phyloP scores from a whole-genome alignment of 179 eudicot species.

The Beta lomatogona region DNA sequence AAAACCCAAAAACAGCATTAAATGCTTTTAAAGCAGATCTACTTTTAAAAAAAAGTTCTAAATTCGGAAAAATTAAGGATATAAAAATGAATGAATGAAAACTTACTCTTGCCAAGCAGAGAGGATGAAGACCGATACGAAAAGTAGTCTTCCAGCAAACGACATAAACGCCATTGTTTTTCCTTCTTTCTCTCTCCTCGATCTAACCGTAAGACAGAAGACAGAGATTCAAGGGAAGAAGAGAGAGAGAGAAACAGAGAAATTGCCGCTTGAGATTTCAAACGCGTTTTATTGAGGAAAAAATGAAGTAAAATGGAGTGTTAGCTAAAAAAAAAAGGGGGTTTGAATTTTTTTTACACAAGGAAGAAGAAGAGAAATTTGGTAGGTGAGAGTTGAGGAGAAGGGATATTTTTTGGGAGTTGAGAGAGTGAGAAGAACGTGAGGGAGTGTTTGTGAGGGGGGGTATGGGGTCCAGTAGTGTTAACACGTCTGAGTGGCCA shows the following conservation, averaged over 20 bases:
- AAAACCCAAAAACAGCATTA: neutral
- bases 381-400: neutral
- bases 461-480: neutral
- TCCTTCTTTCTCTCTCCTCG: slow-evolving; percentile 23
- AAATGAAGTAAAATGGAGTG: too few relatives aligned
- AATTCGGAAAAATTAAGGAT: neutral
- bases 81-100: too few relatives aligned
- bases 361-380: neutral
- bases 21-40: slow-evolving; percentile 27
- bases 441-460: neutral
- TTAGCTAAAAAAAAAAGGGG: too few relatives aligned
- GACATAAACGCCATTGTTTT: slow-evolving; percentile 54
- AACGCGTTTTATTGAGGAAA: neutral
- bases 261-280: slow-evolving; percentile 28
- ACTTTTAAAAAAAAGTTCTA: neutral
- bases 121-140: slow-evolving; percentile 58
- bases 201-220: slow-evolving; percentile 15
- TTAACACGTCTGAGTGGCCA: slow-evolving; percentile 35
- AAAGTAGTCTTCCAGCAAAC: slow-evolving; percentile 53
- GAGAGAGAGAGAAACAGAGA: neutral
- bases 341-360: too few relatives aligned
- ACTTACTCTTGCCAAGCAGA: slow-evolving; percentile 63
- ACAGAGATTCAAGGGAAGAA: slow-evolving; percentile 18
- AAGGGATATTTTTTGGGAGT: neutral
- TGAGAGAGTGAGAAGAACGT: slow-evolving; percentile 2